These are phyloP conservation scores for Solanum tarijense DNA, from an alignment of 257 asterid species.

Conservation along the genomic window DNA sequence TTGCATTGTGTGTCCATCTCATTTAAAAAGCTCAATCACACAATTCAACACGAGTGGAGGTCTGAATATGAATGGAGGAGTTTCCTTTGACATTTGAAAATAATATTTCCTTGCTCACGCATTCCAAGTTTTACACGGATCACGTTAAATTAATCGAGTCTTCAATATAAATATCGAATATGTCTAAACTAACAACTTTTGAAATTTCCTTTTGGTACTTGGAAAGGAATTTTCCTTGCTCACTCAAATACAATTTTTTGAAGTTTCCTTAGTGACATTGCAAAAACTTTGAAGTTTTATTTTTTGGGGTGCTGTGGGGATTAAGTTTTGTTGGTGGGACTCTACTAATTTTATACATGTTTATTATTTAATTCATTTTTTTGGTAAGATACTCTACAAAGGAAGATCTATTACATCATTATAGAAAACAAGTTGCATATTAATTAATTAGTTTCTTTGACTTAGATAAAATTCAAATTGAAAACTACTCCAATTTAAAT, in stretches of 20 bases:
- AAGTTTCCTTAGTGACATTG: neutral
- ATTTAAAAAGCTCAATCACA: neutral
- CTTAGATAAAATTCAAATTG: neutral
- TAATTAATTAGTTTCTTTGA: neutral
- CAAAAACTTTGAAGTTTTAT: neutral
- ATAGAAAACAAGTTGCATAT: neutral
- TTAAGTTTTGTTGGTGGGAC: neutral
- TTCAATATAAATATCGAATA: neutral
- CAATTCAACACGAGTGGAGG: neutral
- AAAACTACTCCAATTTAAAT: neutral
- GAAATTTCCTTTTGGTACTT: neutral
- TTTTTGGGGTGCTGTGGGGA: neutral
- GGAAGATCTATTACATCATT: neutral
- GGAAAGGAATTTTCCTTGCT: neutral
- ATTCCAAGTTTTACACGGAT: neutral
- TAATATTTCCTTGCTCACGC: neutral
- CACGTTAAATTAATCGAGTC: neutral
- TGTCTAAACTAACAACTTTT: neutral
- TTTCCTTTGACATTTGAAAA: neutral
- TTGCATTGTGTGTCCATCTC: too few species aligned
- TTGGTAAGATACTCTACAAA: neutral
- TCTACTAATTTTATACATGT: neutral
- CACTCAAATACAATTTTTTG: neutral
- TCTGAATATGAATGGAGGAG: neutral
- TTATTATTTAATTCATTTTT: neutral